A percentile compares a stretch with the other conserved stretches of the same genome.
These are phyloP conservation scores for Arthrinium puccinioides DNA, from an alignment of 2,329 filamentous ascomycete genomes.

Conservation along the genomic window DNA sequence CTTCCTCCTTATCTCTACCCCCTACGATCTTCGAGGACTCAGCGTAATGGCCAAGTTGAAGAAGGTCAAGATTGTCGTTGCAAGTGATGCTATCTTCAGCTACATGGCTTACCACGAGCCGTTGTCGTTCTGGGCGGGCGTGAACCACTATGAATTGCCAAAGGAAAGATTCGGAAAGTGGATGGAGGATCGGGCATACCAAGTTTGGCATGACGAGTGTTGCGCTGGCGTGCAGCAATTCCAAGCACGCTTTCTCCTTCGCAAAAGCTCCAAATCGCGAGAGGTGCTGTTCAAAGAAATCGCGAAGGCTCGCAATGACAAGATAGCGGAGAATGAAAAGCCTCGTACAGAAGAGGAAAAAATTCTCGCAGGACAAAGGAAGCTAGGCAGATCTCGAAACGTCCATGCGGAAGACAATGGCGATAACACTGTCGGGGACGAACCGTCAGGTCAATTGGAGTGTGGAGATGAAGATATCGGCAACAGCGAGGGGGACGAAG, in stretches of 20 bases:
- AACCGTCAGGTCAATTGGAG: too few relatives aligned
- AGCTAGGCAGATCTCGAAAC: too few relatives aligned
- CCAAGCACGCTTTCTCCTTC: too few relatives aligned
- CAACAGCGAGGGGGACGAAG: too few relatives aligned
- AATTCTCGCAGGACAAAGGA: too few relatives aligned
- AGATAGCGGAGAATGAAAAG: too few relatives aligned
- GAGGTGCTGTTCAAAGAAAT: too few relatives aligned
- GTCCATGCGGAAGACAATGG: neutral
- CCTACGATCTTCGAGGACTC: slow-evolving; percentile 6
- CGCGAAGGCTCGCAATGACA: too few relatives aligned
- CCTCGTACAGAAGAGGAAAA: too few relatives aligned
- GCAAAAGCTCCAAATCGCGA: too few relatives aligned
- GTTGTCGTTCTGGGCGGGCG: slow-evolving; percentile 11
- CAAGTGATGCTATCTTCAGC: slow-evolving; percentile 20
- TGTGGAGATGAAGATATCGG: too few relatives aligned
- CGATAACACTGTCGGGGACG: neutral
- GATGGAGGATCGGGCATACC: slow-evolving; percentile 2
- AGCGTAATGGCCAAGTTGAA: slow-evolving; percentile 11
- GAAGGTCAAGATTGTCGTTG: slow-evolving; percentile 29
- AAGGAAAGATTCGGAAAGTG: neutral
- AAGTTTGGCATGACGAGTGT: slow-evolving; percentile 2
- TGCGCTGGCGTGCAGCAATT: neutral
- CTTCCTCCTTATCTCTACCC: slow-evolving; percentile 18
- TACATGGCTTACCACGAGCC: slow-evolving; percentile 8
- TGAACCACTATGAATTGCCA: neutral